A percentile compares a stretch with the other conserved stretches of the same genome.
These are phyloP conservation scores for Rhizophora apiculata DNA, from an alignment of 345 rosid species.

Conservation along the genomic window DNA sequence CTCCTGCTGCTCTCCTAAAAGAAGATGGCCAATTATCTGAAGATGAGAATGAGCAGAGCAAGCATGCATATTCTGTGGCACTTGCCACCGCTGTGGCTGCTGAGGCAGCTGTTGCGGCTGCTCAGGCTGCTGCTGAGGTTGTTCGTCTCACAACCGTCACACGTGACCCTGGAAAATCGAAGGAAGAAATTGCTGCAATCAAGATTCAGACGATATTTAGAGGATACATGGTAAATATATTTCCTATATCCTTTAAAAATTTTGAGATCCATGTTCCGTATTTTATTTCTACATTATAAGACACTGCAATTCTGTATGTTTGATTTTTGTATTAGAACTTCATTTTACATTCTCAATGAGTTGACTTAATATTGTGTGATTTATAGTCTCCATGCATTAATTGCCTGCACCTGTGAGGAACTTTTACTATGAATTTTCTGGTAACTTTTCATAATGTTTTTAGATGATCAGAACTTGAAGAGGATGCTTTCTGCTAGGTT, in stretches of 20 bases:
- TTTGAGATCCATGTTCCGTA: neutral
- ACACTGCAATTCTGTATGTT: too few relatives aligned
- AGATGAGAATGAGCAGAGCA: constrained; percentile 44
- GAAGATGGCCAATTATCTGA: constrained; percentile 52
- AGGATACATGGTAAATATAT: constrained; percentile 64
- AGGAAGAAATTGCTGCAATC: constrained; percentile 82
- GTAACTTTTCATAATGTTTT: neutral
- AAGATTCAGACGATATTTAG: constrained; percentile 85
- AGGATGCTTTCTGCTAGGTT: too few relatives aligned
- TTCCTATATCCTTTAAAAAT: neutral
- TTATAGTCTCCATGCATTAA: too few relatives aligned
- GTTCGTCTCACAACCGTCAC: constrained; percentile 28
- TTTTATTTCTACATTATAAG: too few relatives aligned
- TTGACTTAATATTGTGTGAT: too few relatives aligned
- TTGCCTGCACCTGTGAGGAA: neutral
- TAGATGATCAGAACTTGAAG: too few relatives aligned
- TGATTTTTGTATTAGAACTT: too few relatives aligned
- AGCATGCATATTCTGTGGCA: constrained; percentile 34
- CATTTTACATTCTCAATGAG: too few relatives aligned
- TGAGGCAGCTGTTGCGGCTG: constrained; percentile 40
- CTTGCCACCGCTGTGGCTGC: constrained; percentile 48
- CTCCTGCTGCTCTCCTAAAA: constrained; percentile 18
- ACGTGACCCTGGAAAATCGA: constrained; percentile 55
- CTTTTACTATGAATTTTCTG: neutral
- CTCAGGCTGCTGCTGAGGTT: constrained; percentile 45